Evolutionary conservation across 257 asterid species (phyloP).

Genomic region (Gardenia jasminoides): DNA sequence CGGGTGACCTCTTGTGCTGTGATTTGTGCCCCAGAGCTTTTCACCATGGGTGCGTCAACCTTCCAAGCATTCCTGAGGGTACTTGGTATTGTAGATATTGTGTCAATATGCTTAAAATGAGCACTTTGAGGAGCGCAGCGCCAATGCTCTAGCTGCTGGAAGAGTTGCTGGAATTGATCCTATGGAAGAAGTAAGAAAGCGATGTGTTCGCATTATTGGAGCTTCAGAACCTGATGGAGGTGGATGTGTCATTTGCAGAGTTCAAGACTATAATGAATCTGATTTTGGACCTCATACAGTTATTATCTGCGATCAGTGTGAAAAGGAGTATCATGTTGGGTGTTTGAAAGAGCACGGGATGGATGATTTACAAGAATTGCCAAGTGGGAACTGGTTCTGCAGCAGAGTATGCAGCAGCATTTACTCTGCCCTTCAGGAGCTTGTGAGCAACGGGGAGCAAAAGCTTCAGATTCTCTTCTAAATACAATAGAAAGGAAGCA

Average conservation of each 20-base stretch:
- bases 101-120: constrained; percentile 54
- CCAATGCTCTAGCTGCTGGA: constrained; percentile 90
- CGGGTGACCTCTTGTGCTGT: constrained; percentile 80
- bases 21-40: constrained; percentile 88
- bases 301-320: constrained; percentile 95
- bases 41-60: constrained; percentile 70
- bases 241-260: constrained; percentile 79
- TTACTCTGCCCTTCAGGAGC: constrained; percentile 50
- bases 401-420: constrained; percentile 49
- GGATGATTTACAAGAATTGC: constrained; percentile 73
- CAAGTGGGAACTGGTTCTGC: constrained; percentile 84
- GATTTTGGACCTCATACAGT: constrained; percentile 71
- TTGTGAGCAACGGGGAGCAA: constrained; percentile 57
- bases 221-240: constrained; percentile 52
- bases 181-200: constrained; percentile 61
- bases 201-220: constrained; percentile 72
- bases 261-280: constrained; percentile 56
- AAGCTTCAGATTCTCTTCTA: constrained; percentile 49
- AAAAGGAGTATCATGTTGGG: constrained; percentile 82
- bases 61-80: constrained; percentile 54
- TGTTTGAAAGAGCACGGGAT: constrained; percentile 71
- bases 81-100: constrained; percentile 78
- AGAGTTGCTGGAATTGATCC: constrained; percentile 76
- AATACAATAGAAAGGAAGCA: constrained; percentile 48
- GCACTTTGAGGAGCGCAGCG: constrained; percentile 47